Percentiles rank a stretch among this genome's conserved stretches.
phyloP scores from a whole-genome alignment of 495 filamentous ascomycete species.

The Oidiodendron maius region DNA sequence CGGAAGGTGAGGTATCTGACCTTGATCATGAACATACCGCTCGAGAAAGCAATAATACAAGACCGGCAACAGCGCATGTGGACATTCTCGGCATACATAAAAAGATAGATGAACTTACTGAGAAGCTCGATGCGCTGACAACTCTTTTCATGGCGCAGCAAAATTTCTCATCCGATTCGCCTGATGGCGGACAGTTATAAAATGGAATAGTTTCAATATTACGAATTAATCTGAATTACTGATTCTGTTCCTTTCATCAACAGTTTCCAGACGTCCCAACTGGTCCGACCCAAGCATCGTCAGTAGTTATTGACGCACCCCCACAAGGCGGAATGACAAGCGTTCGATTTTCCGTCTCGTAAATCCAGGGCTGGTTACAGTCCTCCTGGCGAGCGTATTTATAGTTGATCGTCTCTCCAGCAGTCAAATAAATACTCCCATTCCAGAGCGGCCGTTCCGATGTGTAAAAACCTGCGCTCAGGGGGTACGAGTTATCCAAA shows the following conservation, averaged over 20 bases:
- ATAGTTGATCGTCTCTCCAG: slow-evolving; percentile 28
- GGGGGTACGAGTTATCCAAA: slow-evolving; percentile 15
- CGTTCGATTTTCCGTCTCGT: slow-evolving; percentile 29
- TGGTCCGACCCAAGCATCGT: slow-evolving; percentile 32
- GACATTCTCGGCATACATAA: slow-evolving; percentile 15
- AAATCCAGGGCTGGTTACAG: slow-evolving; percentile 31
- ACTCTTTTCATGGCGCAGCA: slow-evolving; percentile 24
- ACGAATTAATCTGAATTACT: no score
- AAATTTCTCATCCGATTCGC: no score
- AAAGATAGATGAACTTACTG: slow-evolving; percentile 18
- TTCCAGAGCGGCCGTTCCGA: slow-evolving; percentile 29
- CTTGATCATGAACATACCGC: slow-evolving; percentile 1
- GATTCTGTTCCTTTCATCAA: no score
- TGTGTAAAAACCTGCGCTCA: slow-evolving; percentile 22
- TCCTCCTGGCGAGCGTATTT: slow-evolving; percentile 34
- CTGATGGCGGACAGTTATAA: no score
- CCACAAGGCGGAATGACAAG: slow-evolving; percentile 30
- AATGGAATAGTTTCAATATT: no score
- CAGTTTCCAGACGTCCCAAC: slow-evolving; percentile 17
- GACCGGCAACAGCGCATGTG: neutral
- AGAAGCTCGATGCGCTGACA: slow-evolving; percentile 23
- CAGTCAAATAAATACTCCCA: slow-evolving; percentile 20
- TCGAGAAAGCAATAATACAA: neutral
- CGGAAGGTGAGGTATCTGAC: neutral
- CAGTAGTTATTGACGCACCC: slow-evolving; percentile 17